Evolutionary conservation across 2,329 filamentous ascomycete genomes (phyloP).

Genomic region (Eutypa lata): DNA sequence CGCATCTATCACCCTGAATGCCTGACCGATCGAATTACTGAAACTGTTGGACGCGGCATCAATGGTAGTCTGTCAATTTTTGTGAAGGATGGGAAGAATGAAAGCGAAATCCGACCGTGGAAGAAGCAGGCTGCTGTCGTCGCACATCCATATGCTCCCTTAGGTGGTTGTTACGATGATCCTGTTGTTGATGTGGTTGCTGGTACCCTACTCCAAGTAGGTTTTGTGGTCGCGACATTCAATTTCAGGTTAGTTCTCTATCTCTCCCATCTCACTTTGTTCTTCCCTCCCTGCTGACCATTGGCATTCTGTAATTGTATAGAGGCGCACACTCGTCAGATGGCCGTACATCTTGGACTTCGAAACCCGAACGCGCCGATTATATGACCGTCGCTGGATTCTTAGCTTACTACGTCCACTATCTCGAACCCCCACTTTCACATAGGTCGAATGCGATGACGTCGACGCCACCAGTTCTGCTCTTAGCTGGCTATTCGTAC

Average conservation of each 20-base stretch:
- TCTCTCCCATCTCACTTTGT: neutral
- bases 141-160: constrained; percentile 85
- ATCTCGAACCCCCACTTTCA: constrained; percentile 40
- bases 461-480: constrained; percentile 32
- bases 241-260: constrained; percentile 67
- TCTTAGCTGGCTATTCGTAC: constrained; percentile 86
- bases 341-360: constrained; percentile 84
- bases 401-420: constrained; percentile 68
- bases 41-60: constrained; percentile 3
- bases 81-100: neutral
- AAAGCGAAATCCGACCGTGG: constrained; percentile 35
- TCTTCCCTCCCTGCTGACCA: neutral
- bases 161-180: constrained; percentile 86
- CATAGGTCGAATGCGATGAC: constrained; percentile 1
- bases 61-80: neutral
- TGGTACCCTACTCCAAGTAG: constrained; percentile 61
- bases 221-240: constrained; percentile 80
- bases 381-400: constrained; percentile 83
- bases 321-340: constrained; percentile 75
- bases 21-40: constrained; percentile 27
- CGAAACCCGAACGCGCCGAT: constrained; percentile 74
- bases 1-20: constrained; percentile 73
- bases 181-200: constrained; percentile 67
- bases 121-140: constrained; percentile 52
- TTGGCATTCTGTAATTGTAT: constrained; percentile 12